These are phyloP conservation scores for Magnusiomyces ingens DNA, from an alignment of 1,139 yeast genomes.

Conservation along the genomic window DNA sequence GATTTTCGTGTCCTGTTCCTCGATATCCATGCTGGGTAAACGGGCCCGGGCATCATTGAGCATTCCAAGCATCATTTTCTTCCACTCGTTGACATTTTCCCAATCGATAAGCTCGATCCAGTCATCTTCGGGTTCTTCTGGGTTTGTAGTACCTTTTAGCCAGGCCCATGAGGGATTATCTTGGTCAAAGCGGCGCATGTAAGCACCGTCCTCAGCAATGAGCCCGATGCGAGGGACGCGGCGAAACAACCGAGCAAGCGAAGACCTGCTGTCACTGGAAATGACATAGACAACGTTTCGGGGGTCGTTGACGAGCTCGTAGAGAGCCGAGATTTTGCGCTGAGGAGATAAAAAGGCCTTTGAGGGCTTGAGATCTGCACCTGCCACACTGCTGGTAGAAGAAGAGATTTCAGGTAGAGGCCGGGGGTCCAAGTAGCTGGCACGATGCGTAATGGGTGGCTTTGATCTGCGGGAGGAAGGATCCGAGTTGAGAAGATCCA, in stretches of 20 bases:
- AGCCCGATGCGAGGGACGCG: slow-evolving; percentile 68
- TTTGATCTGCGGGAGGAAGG: neutral
- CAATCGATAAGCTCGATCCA: slow-evolving; percentile 66
- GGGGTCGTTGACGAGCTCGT: slow-evolving; percentile 46
- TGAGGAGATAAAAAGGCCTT: slow-evolving; percentile 28
- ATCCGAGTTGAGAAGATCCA: neutral
- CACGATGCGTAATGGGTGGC: too few species aligned
- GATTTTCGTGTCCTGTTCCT: slow-evolving; percentile 67
- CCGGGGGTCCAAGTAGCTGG: too few species aligned
- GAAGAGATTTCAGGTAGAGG: neutral
- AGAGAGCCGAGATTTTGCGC: slow-evolving; percentile 33
- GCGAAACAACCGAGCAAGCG: slow-evolving; percentile 60
- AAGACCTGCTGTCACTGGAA: slow-evolving; percentile 55
- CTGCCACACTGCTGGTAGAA: neutral
- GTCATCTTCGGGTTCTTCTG: slow-evolving; percentile 26
- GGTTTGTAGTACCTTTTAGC: neutral
- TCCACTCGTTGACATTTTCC: slow-evolving; percentile 50
- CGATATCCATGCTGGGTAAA: slow-evolving; percentile 69
- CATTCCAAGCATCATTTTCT: slow-evolving; percentile 51
- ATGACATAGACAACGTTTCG: slow-evolving; percentile 64
- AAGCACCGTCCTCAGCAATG: slow-evolving; percentile 87
- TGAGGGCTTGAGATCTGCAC: neutral
- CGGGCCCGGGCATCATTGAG: slow-evolving; percentile 67
- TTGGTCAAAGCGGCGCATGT: slow-evolving; percentile 25
- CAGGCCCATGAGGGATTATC: slow-evolving; percentile 26